Evolutionary conservation across 73 alveolate genomes (phyloP), one percentile per base, ranked within the genome.

Genomic region (Paramecium biaurelia): DNA sequence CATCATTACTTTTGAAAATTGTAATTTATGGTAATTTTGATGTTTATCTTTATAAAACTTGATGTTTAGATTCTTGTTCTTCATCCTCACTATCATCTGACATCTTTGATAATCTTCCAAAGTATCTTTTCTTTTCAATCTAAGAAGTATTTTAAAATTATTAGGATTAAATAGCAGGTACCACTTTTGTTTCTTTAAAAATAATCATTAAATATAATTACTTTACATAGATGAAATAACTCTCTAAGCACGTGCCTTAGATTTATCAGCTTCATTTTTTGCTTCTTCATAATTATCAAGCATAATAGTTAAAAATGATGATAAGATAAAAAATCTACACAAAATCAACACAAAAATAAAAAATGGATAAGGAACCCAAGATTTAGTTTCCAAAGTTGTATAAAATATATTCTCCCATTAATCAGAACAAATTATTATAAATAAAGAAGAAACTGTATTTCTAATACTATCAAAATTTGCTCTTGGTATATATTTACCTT

Each of bases 261-360:
- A 37, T 76, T 76, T 76, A 5, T 76, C 89, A n/a, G 89, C 89
- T 12, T 76, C 89, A 18, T 43, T 76, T 18, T 76, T 76, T 4
- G 89, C 89, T 14, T 79, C 70, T 24, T 45, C 90, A 79, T 79
- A 79, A 79, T 79, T 79, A 79, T 79, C 76, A 24, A 79, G 56
- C 70, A 47, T 79, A 8, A 79, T n/a, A 10, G 90, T 41, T 21
- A 79, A 45, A 24, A 79, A 42, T 18, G 74, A 38, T 1, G 90
- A 63, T 5, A 79, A 63, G 7, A 79, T 79, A 18, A 79, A 43
- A 14, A 79, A 79, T 79, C 56, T 79, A 23, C 45, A 23, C 7
- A 47, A 30, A 10, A 79, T 26, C 15, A 42, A 43, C 7, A 42
- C 49, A 24, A 38, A 24, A 21, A 79, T 79, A 79, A 79, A 79